Conservation (phyloP, 2,329 filamentous ascomycete species). For the Grosmannia penicillata region DNA sequence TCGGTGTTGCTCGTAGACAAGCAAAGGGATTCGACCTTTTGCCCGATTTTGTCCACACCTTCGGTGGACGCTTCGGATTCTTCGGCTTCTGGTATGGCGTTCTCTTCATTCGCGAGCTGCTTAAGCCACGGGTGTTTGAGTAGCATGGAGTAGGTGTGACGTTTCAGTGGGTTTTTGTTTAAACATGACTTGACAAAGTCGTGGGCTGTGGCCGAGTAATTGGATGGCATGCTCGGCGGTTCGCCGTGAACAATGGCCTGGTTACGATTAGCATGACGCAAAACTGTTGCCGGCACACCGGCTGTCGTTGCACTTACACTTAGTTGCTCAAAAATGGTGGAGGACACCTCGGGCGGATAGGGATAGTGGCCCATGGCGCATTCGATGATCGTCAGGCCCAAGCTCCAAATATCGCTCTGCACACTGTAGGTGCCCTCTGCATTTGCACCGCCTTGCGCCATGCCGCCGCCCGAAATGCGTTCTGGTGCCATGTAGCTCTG, state of each 20-base stretch:
- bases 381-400: constrained; percentile 89
- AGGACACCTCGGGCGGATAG: constrained; percentile 92
- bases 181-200: constrained; percentile 83
- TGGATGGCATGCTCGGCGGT: constrained; percentile 74
- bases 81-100: constrained; percentile 21
- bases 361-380: constrained; percentile 90
- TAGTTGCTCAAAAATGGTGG: constrained; percentile 95
- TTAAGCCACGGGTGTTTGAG: constrained; percentile 79
- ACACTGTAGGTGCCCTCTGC: constrained; percentile 86
- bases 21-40: constrained; percentile 19
- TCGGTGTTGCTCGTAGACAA: constrained; percentile 26
- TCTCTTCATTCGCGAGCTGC: constrained; percentile 16
- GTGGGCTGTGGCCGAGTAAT: constrained; percentile 64
- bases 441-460: constrained; percentile 52
- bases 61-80: constrained; percentile 17
- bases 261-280: too few species aligned
- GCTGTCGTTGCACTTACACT: constrained; percentile 50
- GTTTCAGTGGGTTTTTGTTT: constrained; percentile 79
- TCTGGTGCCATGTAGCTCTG: constrained; percentile 99
- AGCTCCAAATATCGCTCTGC: constrained; percentile 94
- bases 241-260: constrained; percentile 96
- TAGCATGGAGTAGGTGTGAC: constrained; percentile 88
- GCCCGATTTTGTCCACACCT: constrained; percentile 20
- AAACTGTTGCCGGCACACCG: too few species aligned
- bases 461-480: constrained; percentile 75